phyloP scores from a whole-genome alignment of 2,329 filamentous ascomycete genomes.

The Penicillium sp. region DNA sequence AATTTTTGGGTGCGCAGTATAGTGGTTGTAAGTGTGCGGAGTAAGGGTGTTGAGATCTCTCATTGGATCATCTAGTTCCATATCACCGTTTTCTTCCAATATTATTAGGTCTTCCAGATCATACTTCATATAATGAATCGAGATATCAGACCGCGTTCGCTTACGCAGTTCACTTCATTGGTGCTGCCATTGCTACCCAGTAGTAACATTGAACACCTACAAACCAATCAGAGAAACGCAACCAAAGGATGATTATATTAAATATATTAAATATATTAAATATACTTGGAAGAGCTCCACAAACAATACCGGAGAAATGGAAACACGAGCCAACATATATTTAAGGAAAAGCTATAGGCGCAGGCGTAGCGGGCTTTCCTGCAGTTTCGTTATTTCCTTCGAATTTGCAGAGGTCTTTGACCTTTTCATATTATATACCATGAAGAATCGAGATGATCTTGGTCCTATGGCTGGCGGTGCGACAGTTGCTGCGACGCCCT shows the following conservation, averaged over 20 bases:
- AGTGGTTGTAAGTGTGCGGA: too few relatives aligned
- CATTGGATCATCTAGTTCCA: not conserved
- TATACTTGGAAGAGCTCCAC: not conserved
- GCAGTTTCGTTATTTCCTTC: not conserved
- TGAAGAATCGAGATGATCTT: not conserved
- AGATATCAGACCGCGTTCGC: not conserved
- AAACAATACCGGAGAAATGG: not conserved
- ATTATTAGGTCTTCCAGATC: not conserved
- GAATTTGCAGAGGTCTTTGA: too few relatives aligned
- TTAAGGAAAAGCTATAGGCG: not conserved
- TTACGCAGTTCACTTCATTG: not conserved
- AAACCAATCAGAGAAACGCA: not conserved
- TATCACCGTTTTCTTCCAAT: not conserved
- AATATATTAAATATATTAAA: not conserved
- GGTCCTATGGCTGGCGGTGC: not conserved
- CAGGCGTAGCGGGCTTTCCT: not conserved
- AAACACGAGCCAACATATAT: not conserved
- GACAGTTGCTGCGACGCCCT: conserved; percentile 14
- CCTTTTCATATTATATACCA: not conserved
- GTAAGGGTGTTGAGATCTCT: not conserved
- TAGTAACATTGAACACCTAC: not conserved
- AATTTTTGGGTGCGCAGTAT: too few relatives aligned
- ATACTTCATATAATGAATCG: not conserved
- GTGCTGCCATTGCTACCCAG: not conserved
- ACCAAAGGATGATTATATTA: not conserved